Base-by-base conservation (phyloP, 2,329 filamentous ascomycete genomes). In the Lecanosticta acicola region DNA sequence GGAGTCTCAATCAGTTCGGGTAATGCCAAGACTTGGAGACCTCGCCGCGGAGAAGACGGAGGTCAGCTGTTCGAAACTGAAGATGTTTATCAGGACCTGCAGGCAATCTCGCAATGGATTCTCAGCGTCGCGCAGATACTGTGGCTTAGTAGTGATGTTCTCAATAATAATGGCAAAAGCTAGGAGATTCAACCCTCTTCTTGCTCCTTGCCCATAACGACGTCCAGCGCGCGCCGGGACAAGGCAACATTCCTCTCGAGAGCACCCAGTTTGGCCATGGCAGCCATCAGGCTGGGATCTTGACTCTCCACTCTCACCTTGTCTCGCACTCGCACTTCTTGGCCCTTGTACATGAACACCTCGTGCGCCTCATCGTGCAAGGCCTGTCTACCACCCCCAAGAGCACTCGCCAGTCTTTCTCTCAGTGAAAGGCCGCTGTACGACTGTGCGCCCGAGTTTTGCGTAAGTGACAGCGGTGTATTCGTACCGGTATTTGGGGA, bases 241-340 rank as follows among this genome's bases (percentile, higher is more conserved):
- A 86, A 72, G 46, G 75, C 73, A 16, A 95, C 74, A 50, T 83
- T 83, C 58, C 89, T 80, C 52, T 85, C 83, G 46, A 96, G 69
- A 3, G 86, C 88, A 21, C 77, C 80, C 56, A 96, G 71, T 68
- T 96, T 96, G 3, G 88, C 84, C 65, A 87, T 84, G 26, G 93
- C 74, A 29, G 86, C 84, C 64, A 96, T 82, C 54, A 96, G 65
- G 57, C 82, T 90, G 1, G 91, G 91, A 65, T 97, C 90, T 45
- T 89, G 87, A 59, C 81, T 91, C 66, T 95, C 90, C 1, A 96
- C 84, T 33, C 85, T 77, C 3, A 95, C 79, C 70, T 96, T 96
- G 65, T 96, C 91, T 56, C 84, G 81, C 37, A 97, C 91, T 53
- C 81, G 84, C 2, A 96, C 89, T 50, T 93, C 81, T 45, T 81